Evolutionary conservation across 371 early-diverging fungal species (phyloP).

Genomic region (Lichtheimia corymbifera): DNA sequence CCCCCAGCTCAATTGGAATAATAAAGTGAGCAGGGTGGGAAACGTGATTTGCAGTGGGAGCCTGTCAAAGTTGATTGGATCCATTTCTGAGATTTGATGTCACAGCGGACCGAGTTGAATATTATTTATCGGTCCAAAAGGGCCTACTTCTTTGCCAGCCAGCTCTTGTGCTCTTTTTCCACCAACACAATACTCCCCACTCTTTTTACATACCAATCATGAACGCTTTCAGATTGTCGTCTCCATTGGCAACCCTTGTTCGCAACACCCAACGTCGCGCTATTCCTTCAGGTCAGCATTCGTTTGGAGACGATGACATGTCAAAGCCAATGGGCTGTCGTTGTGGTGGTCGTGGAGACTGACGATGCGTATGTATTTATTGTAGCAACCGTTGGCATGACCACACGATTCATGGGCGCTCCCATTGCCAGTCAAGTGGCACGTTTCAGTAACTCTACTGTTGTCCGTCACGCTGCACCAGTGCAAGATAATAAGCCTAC

Average conservation of each 20-base stretch:
- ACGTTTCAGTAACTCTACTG: slow-evolving; percentile 40
- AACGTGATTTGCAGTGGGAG: too few species aligned
- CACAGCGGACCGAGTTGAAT: too few species aligned
- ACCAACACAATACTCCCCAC: slow-evolving; percentile 1
- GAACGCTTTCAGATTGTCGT: slow-evolving; percentile 5
- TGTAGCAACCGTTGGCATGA: slow-evolving; percentile 7
- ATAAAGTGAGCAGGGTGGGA: too few species aligned
- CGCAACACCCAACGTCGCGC: neutral
- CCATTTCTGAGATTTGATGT: too few species aligned
- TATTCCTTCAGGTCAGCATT: neutral
- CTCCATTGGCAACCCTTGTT: neutral
- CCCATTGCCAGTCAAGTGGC: slow-evolving; percentile 21
- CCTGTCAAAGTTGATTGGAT: too few species aligned
- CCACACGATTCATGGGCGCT: slow-evolving; percentile 15
- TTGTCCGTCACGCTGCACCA: slow-evolving; percentile 37
- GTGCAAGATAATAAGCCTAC: slow-evolving; percentile 32
- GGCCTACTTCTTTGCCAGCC: too few species aligned
- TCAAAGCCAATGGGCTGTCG: neutral
- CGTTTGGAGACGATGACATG: neutral
- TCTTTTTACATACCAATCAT: neutral
- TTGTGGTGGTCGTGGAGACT: neutral
- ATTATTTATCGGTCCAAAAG: too few species aligned
- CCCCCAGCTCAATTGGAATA: too few species aligned
- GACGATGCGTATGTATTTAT: neutral
- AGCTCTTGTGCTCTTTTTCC: too few species aligned